Percentiles rank a stretch among this genome's conserved stretches.
phyloP scores from a whole-genome alignment of 78 protist genomes.

The Guillardia theta region DNA sequence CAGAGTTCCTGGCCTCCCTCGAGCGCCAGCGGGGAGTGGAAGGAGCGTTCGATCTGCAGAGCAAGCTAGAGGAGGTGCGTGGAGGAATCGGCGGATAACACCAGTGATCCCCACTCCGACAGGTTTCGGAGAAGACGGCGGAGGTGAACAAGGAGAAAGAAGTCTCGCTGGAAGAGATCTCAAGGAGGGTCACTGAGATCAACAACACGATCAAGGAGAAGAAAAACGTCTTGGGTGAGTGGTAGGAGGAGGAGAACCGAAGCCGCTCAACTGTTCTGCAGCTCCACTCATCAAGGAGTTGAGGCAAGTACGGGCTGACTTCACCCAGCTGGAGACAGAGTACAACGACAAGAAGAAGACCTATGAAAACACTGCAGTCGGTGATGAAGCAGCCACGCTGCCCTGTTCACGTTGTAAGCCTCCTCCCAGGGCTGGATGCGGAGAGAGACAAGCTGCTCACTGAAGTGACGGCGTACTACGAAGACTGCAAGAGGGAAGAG shows the following conservation, averaged over 20 bases:
- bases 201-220: slow-evolving; percentile 35
- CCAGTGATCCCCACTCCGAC: too few species aligned
- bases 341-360: slow-evolving; percentile 44
- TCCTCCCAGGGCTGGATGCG: slow-evolving; percentile 29
- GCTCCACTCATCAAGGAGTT: slow-evolving; percentile 42
- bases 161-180: slow-evolving; percentile 42
- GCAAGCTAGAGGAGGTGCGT: too few species aligned
- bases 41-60: too few species aligned
- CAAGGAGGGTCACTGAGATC: neutral
- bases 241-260: too few species aligned
- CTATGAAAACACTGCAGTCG: neutral
- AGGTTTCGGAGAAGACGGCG: neutral
- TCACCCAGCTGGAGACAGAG: slow-evolving; percentile 14
- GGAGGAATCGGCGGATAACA: too few species aligned
- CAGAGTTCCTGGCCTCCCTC: neutral
- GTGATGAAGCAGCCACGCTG: too few species aligned
- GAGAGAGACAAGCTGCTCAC: neutral
- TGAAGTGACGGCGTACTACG: slow-evolving; percentile 10
- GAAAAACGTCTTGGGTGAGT: too few species aligned
- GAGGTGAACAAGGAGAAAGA: slow-evolving; percentile 34
- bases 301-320: slow-evolving; percentile 17
- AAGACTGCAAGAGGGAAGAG: slow-evolving; percentile 25
- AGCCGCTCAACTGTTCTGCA: too few species aligned
- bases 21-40: slow-evolving; percentile 4
- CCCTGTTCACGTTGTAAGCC: too few species aligned